Percentiles rank a stretch among this genome's conserved stretches.
phyloP scores from a whole-genome alignment of 2,329 filamentous ascomycete species.

The Aspergillus aculeatinus region DNA sequence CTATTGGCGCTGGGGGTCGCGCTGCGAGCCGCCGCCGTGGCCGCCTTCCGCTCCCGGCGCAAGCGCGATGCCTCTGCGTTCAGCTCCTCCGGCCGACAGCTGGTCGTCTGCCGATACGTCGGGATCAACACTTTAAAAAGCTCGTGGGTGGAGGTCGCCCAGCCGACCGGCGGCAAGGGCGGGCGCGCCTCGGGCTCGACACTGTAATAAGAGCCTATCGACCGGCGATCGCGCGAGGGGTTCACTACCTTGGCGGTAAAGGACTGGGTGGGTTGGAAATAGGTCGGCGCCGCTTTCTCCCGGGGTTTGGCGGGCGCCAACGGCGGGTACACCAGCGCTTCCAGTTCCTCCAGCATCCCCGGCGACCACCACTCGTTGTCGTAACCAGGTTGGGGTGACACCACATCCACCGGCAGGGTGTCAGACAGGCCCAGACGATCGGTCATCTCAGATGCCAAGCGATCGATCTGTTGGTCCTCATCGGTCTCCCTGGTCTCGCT shows the following conservation, averaged over 20 bases:
- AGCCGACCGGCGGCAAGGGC: slow-evolving; percentile 70
- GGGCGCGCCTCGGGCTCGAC: slow-evolving; percentile 57
- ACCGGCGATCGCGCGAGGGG: slow-evolving; percentile 57
- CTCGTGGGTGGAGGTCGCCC: slow-evolving; percentile 80
- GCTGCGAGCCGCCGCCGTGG: slow-evolving; percentile 44
- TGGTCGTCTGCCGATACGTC: slow-evolving; percentile 68
- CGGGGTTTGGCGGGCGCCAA: slow-evolving; percentile 57
- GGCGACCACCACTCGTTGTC: slow-evolving; percentile 71
- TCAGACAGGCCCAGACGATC: slow-evolving; percentile 36
- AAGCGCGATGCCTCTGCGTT: slow-evolving; percentile 65
- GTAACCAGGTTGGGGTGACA: slow-evolving; percentile 46
- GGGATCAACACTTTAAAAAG: slow-evolving; percentile 81
- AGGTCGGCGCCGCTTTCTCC: slow-evolving; percentile 64
- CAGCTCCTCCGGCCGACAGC: slow-evolving; percentile 75
- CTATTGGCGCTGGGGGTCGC: slow-evolving; percentile 22
- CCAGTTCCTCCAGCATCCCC: slow-evolving; percentile 66
- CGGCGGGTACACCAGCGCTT: slow-evolving; percentile 56
- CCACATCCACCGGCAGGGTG: slow-evolving; percentile 4
- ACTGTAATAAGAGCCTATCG: slow-evolving; percentile 47
- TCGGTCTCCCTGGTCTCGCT: slow-evolving; percentile 42
- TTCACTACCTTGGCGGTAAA: slow-evolving; percentile 78
- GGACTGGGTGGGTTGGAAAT: slow-evolving; percentile 82
- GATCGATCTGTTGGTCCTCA: slow-evolving; percentile 27
- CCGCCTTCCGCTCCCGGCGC: slow-evolving; percentile 64
- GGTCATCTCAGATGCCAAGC: slow-evolving; percentile 60